These are phyloP conservation scores for Diplodia corticola DNA, from an alignment of 2,329 filamentous ascomycete species.

Conservation along the genomic window DNA sequence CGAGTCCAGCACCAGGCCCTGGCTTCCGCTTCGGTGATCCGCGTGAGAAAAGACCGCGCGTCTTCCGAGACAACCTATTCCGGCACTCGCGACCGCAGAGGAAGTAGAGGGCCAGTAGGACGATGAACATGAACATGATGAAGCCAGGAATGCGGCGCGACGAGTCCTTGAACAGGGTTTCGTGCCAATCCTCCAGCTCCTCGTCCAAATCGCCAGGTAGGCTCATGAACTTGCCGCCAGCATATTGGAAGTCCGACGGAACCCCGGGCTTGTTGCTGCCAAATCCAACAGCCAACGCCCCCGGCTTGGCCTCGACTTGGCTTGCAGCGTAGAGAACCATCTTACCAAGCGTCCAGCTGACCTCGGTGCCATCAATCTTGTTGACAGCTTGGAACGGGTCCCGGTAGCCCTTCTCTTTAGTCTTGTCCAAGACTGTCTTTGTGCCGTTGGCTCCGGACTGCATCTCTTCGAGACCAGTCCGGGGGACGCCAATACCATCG, in stretches of 20 bases:
- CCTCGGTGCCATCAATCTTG: constrained; percentile 86
- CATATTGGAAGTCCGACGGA: constrained; percentile 79
- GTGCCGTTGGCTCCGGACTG: constrained; percentile 65
- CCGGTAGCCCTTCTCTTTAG: constrained; percentile 72
- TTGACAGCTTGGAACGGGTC: constrained; percentile 91
- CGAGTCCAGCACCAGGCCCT: constrained; percentile 25
- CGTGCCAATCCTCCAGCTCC: constrained; percentile 55
- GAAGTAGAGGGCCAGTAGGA: constrained; percentile 69
- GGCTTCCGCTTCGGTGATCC: constrained; percentile 37
- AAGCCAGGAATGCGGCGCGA: constrained; percentile 71
- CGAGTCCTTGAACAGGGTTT: constrained; percentile 62
- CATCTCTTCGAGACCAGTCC: constrained; percentile 72
- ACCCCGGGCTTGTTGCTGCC: constrained; percentile 74
- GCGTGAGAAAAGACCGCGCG: constrained; percentile 50
- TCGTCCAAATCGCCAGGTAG: constrained; percentile 48
- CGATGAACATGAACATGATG: constrained; percentile 72
- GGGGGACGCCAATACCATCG: constrained; percentile 90
- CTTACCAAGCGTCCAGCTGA: constrained; percentile 96
- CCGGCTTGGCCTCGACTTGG: constrained; percentile 58
- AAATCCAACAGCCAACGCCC: constrained; percentile 80
- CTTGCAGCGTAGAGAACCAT: constrained; percentile 94
- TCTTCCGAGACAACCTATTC: constrained; percentile 55
- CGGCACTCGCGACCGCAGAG: constrained; percentile 79
- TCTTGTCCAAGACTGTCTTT: constrained; percentile 65
- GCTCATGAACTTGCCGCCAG: constrained; percentile 58